Percentiles rank a stretch among this genome's conserved stretches.
Evolutionary conservation across 1,284 basidiomycete genomes (phyloP).

Genomic region (Trichosporon sp.): DNA sequence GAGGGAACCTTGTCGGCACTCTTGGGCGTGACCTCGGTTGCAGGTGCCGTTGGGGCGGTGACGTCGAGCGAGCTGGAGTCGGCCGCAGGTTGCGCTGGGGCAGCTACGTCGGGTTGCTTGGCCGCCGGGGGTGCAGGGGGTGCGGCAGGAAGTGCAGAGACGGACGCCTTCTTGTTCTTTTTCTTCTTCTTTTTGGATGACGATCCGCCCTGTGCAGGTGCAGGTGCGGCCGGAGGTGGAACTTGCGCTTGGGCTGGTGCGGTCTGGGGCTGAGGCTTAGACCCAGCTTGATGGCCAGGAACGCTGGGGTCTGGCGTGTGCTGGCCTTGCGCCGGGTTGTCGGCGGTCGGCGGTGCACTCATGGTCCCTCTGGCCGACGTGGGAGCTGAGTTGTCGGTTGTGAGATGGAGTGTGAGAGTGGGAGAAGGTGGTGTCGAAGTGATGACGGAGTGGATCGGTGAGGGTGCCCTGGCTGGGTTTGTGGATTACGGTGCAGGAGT

Average conservation of each 20-base stretch:
- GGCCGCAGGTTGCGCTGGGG: background rate
- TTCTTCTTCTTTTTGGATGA: conserved; percentile 34
- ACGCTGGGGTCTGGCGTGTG: background rate
- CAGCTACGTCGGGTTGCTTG: background rate
- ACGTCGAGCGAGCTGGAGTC: background rate
- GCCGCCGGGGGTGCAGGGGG: background rate
- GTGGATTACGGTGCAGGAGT: background rate
- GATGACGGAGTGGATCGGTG: conserved; percentile 18
- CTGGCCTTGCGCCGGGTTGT: conserved; percentile 15
- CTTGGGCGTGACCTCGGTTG: background rate
- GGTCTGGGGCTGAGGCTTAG: conserved; percentile 7
- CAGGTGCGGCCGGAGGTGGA: background rate
- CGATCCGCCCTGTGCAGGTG: conserved; percentile 14
- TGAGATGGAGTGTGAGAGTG: conserved; percentile 4
- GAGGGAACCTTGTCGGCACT: background rate
- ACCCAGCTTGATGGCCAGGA: background rate
- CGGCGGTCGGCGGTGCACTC: conserved; percentile 25
- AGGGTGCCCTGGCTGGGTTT: background rate
- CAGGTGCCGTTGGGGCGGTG: background rate
- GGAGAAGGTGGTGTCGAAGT: background rate
- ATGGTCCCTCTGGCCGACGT: conserved; percentile 20
- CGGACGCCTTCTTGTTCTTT: conserved; percentile 31
- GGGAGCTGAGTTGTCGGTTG: background rate
- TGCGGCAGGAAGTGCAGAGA: background rate
- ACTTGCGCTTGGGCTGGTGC: conserved; percentile 11